Conservation (phyloP, 202 grass and related monocot genomes). For the Tripidium arundinaceum region DNA sequence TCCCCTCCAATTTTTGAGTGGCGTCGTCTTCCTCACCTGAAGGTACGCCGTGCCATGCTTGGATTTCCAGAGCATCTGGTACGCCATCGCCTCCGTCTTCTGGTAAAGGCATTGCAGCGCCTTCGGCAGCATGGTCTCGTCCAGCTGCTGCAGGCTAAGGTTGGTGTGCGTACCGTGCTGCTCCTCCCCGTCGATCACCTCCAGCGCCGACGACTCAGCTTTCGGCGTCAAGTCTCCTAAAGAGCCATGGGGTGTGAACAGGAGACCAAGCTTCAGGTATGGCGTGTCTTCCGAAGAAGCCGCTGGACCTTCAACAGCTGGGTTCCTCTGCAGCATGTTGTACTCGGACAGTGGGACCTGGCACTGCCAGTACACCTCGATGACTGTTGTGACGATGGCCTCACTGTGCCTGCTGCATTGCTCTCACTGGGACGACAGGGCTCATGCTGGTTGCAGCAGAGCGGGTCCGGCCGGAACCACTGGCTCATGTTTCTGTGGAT, state of each 20-base stretch:
- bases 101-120: slow-evolving; percentile 2
- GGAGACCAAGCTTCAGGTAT: not conserved
- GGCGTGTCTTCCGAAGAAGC: not conserved
- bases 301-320: not conserved
- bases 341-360: not conserved
- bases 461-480: slow-evolving; percentile 19
- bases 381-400: not conserved
- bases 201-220: not conserved
- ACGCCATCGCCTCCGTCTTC: not conserved
- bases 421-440: not conserved
- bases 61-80: slow-evolving; percentile 5
- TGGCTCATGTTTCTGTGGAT: not conserved
- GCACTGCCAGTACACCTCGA: slow-evolving; percentile 11
- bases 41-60: slow-evolving; percentile 1
- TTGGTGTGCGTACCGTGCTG: not conserved
- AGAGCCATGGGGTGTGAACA: not conserved
- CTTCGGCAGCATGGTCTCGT: slow-evolving; percentile 13
- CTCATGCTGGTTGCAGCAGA: not conserved
- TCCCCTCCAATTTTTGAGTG: not conserved
- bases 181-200: slow-evolving; percentile 21
- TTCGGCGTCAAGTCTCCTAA: not conserved
- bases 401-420: not conserved
- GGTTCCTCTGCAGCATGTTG: not conserved
- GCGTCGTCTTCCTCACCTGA: slow-evolving; percentile 8
- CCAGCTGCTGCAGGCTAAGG: not conserved